Evolutionary conservation across 495 filamentous ascomycete species (phyloP), one percentile per base, ranked within the genome.

Genomic region (Annulohypoxylon bovei): DNA sequence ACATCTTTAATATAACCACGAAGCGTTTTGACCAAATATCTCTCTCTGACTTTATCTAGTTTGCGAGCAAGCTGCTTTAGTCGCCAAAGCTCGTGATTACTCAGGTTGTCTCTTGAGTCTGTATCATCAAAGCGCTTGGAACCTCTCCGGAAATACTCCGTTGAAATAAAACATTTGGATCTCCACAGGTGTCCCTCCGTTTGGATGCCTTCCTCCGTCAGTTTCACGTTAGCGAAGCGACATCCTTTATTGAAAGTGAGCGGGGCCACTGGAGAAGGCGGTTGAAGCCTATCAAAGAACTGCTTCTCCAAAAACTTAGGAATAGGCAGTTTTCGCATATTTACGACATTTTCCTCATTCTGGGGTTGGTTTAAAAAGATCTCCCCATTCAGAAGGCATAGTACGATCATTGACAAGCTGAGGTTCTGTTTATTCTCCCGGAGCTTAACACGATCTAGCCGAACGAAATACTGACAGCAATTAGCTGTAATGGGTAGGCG

Each of bases 401-500:
- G 65, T 4, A 68, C 64, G 23, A 78, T 47, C 57, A 74, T 42
- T 3, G 75, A 75, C 47, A 79, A 35, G 25, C 70, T 74, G 18
- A 74, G 59, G 39, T 73, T 76, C 33, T 37, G 14, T 23, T 55
- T 25, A 16, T 47, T 14, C 20, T 53, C 4, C 32, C 32, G 37
- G 0, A 78, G 62, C 14, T 32, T 25, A 49, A 32, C 8, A 6
- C 9, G 40, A 20, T 76, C 56, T 23, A 79, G 59, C 5, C 71
- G 68, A 6, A 68, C 33, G 0, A 67, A 30, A 50, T 77, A 79
- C 9, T 73, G 35, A 37, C 77, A 79, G 57, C 73, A 77, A 30
- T 77, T 79, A 39, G 70, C 77, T 7, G 66, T 46, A 35, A 79
- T 76, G 33, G 75, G 47, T 27, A 79, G 67, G 6, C 75, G 67